Evolutionary conservation across 305 asterid species (phyloP).

Genomic region (Fraxinus baroniana): DNA sequence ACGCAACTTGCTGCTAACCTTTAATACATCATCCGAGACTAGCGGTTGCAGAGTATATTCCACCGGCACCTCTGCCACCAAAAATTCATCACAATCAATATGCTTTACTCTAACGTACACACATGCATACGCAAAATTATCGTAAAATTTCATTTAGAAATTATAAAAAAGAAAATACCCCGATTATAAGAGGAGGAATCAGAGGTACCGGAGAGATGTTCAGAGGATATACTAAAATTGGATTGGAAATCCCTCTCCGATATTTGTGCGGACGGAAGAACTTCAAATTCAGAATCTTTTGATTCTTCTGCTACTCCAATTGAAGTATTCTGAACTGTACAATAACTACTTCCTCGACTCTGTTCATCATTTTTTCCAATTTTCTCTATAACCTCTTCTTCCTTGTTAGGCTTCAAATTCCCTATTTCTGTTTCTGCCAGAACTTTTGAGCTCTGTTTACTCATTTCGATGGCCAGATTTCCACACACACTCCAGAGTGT

Average conservation of each 20-base stretch:
- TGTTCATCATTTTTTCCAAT: constrained; percentile 27
- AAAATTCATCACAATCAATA: constrained; percentile 22
- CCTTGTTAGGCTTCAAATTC: constrained; percentile 22
- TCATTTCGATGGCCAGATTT: constrained; percentile 49
- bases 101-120: background rate
- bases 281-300: constrained; percentile 32
- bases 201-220: constrained; percentile 45
- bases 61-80: constrained; percentile 62
- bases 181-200: background rate
- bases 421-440: constrained; percentile 2
- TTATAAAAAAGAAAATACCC: background rate
- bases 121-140: constrained; percentile 12
- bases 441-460: constrained; percentile 32
- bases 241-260: constrained; percentile 27
- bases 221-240: constrained; percentile 40
- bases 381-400: constrained; percentile 25
- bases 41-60: constrained; percentile 48
- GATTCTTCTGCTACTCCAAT: constrained; percentile 23
- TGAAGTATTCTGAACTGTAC: constrained; percentile 26
- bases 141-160: background rate
- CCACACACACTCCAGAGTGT: constrained; percentile 35
- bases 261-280: constrained; percentile 41
- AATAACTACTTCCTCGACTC: constrained; percentile 30
- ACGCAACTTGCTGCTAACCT: constrained; percentile 42
- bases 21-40: constrained; percentile 30